These are phyloP conservation scores for Salix udensis DNA, from an alignment of 345 rosid genomes.

Conservation along the genomic window DNA sequence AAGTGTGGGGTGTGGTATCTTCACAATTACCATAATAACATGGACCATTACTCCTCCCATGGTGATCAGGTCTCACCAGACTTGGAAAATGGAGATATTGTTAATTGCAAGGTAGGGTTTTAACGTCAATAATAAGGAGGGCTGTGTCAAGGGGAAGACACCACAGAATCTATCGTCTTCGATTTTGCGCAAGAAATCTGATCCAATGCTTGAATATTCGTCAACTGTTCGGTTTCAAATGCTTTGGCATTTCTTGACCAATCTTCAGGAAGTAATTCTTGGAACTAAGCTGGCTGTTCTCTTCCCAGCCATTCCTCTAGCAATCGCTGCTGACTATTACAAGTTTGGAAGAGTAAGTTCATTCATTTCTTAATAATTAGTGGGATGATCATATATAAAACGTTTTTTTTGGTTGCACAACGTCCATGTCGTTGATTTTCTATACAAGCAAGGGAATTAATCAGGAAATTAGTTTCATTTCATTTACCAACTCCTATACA, in stretches of 20 bases:
- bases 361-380: neutral
- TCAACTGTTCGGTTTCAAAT: conserved; percentile 29
- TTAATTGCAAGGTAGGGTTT: neutral
- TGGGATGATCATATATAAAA: neutral
- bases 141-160: conserved; percentile 13
- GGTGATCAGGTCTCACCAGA: conserved; percentile 5
- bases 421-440: neutral
- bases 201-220: conserved; percentile 23
- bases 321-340: conserved; percentile 39
- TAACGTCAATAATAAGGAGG: neutral
- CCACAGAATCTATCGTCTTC: conserved; percentile 35
- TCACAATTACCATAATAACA: neutral
- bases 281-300: conserved; percentile 52
- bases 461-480: neutral
- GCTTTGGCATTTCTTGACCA: conserved; percentile 28
- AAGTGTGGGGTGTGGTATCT: neutral
- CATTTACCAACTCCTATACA: neutral
- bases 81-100: conserved; percentile 16
- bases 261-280: conserved; percentile 41
- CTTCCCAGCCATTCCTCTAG: conserved; percentile 53
- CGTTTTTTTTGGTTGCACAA: neutral
- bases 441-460: neutral
- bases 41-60: neutral
- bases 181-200: conserved; percentile 36
- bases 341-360: conserved; percentile 41